Base-by-base conservation (phyloP, 106 monocot species). In the Acorus calamus region DNA sequence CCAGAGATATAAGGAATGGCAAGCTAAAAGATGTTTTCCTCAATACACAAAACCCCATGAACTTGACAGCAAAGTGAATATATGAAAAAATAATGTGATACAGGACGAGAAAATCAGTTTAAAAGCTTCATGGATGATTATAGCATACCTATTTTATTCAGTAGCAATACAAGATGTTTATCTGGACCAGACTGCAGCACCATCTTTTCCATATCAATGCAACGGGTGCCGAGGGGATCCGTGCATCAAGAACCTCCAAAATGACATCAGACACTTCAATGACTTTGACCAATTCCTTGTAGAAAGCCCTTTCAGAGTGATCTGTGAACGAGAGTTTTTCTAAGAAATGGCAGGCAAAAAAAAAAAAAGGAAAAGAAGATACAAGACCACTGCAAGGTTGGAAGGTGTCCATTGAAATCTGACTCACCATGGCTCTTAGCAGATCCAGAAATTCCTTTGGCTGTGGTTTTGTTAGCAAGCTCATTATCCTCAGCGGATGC, bases 241-340 rank as follows among this genome's bases (percentile, higher is more conserved):
- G 68, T 63, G 96, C 91, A 83, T 98, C 96, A 50, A 98, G 78
- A 69, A 98, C 96, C 79, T 98, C 96, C 70, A 98, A 62, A 14
- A 98, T 91, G n/a, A 98, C 91, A 88, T 98, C 96, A 3, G 96
- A 98, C 62, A 85, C 81, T 81, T 98, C 91, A 55, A 98, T 81
- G 6, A 98, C 96, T 73, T 98, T 98, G 6, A 79, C 83, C 55
- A 98, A 71, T 58, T 96, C 96, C 78, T 96, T 96, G 69, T 81
- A 91, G 72, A 98, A 98, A 53, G 96, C 55, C 53, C 87, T 85
- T 66, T 98, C 96, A 56, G 96, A 96, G 69, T 91, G 87, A 64
- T 91, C 96, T 91, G 78, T 2, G n/a, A 55, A 83, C 11, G 42
- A 55, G 13, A 47, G 43, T 62, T 12, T 47, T 47, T 62, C 5